A percentile compares a stretch with the other conserved stretches of the same genome.
These are phyloP conservation scores for Gymnopilus junonius DNA, from an alignment of 768 basidiomycete genomes.

Conservation along the genomic window DNA sequence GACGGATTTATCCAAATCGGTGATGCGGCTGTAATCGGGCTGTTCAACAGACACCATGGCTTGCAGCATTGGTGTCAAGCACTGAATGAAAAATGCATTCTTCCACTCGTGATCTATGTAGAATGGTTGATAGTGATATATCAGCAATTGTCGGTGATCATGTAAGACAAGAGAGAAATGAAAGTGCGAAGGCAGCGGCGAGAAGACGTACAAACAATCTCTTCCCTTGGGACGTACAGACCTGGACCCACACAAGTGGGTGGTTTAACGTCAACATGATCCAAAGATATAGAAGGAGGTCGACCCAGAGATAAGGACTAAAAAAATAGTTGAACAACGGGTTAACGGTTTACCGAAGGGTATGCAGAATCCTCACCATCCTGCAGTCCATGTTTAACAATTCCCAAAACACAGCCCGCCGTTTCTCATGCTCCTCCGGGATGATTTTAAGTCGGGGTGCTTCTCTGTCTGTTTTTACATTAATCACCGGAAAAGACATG, in stretches of 20 bases:
- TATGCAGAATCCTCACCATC: constrained; percentile 43
- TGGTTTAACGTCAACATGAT: constrained; percentile 66
- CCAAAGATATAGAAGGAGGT: constrained; percentile 68
- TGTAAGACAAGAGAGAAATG: not conserved
- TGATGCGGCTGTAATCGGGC: constrained; percentile 54
- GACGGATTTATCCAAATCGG: constrained; percentile 56
- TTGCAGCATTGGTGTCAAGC: constrained; percentile 66
- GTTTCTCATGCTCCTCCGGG: constrained; percentile 74
- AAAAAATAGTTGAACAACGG: not conserved
- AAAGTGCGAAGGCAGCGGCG: not conserved
- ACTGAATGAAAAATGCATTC: constrained; percentile 63
- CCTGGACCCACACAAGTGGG: constrained; percentile 53
- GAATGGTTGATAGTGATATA: not conserved
- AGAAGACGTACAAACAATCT: constrained; percentile 50
- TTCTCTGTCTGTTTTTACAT: constrained; percentile 60
- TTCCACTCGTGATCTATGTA: constrained; percentile 72
- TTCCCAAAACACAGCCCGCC: constrained; percentile 76
- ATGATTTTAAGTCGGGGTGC: constrained; percentile 64
- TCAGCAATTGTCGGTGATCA: not conserved
- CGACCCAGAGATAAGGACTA: constrained; percentile 75
- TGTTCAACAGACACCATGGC: constrained; percentile 55
- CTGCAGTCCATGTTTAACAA: constrained; percentile 73
- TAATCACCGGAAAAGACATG: constrained; percentile 12
- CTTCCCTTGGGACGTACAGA: constrained; percentile 52
- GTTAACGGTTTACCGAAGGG: not conserved